Evolutionary conservation across 2,329 filamentous ascomycete genomes (phyloP).

Genomic region (Botrytis hyacinthi): DNA sequence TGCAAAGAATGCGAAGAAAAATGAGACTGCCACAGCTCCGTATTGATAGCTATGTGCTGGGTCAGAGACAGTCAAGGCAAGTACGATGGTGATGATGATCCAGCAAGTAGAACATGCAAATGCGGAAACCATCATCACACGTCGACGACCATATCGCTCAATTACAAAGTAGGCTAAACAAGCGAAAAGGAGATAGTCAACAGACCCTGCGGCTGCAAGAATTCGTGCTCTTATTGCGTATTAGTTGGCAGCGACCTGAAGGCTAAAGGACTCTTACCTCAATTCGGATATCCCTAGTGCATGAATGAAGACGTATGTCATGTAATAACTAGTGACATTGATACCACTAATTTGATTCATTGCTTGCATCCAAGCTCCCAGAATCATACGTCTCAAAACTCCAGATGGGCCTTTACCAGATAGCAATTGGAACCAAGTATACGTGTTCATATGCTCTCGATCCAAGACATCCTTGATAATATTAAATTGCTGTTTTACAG

Average conservation of each 20-base stretch:
- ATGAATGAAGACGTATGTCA: slow-evolving; percentile 41
- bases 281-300: slow-evolving; percentile 41
- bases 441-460: slow-evolving; percentile 39
- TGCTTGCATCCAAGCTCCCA: slow-evolving; percentile 50
- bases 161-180: slow-evolving; percentile 34
- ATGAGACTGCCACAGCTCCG: slow-evolving; percentile 47
- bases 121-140: slow-evolving; percentile 54
- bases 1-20: slow-evolving; percentile 53
- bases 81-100: slow-evolving; percentile 42
- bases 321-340: slow-evolving; percentile 46
- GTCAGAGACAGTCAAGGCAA: slow-evolving; percentile 31
- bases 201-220: slow-evolving; percentile 46
- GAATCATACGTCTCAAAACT: slow-evolving; percentile 51
- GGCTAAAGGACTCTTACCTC: slow-evolving; percentile 20
- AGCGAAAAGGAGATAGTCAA: slow-evolving; percentile 47
- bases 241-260: neutral
- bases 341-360: slow-evolving; percentile 51
- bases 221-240: slow-evolving; percentile 40
- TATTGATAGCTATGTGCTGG: slow-evolving; percentile 41
- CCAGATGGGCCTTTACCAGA: slow-evolving; percentile 46
- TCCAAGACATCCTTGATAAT: slow-evolving; percentile 44
- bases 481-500: slow-evolving; percentile 53
- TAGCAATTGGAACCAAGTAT: slow-evolving; percentile 43
- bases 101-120: slow-evolving; percentile 49
- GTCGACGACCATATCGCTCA: slow-evolving; percentile 64